These are phyloP conservation scores for Scheffersomyces quercinus DNA, from an alignment of 1,139 yeast species.

Conservation along the genomic window DNA sequence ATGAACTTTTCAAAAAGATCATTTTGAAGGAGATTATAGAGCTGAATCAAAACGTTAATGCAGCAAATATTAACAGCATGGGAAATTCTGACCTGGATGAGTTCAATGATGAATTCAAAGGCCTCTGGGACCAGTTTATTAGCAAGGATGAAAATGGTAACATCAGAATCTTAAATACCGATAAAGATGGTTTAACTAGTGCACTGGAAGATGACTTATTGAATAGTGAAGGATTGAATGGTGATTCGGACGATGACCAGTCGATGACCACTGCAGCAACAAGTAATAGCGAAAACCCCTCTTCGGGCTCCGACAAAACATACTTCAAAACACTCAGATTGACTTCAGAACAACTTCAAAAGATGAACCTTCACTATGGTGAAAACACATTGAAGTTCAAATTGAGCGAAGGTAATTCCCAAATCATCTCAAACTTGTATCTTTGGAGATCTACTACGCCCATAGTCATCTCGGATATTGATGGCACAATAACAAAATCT, in stretches of 20 bases:
- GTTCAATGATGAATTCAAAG: slow-evolving; percentile 23
- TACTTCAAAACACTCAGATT: slow-evolving; percentile 87
- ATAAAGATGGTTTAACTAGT: slow-evolving; percentile 5
- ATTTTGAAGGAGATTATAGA: slow-evolving; percentile 55
- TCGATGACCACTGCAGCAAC: slow-evolving; percentile 1
- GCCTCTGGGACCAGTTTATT: slow-evolving; percentile 37
- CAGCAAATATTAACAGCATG: slow-evolving; percentile 9
- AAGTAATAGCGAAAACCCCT: slow-evolving; percentile 7
- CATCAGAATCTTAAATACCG: slow-evolving; percentile 49
- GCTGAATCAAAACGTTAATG: slow-evolving; percentile 7
- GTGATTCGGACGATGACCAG: slow-evolving; percentile 20
- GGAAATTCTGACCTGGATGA: slow-evolving; percentile 14
- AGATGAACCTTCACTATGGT: slow-evolving; percentile 75
- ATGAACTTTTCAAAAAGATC: slow-evolving; percentile 68
- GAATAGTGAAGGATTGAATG: slow-evolving; percentile 14
- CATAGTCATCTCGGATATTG: slow-evolving; percentile 94
- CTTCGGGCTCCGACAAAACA: slow-evolving; percentile 20
- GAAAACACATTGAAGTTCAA: slow-evolving; percentile 76
- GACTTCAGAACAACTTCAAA: slow-evolving; percentile 84
- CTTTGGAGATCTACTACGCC: slow-evolving; percentile 87
- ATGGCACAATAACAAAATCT: slow-evolving; percentile 96
- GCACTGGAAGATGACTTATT: slow-evolving; percentile 8
- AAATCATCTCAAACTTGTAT: slow-evolving; percentile 70
- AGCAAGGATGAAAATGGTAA: slow-evolving; percentile 70
- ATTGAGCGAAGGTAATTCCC: slow-evolving; percentile 80